Evolutionary conservation across 768 basidiomycete species (phyloP), one percentile per base, ranked within the genome.

Genomic region (Pluteus cervinus): DNA sequence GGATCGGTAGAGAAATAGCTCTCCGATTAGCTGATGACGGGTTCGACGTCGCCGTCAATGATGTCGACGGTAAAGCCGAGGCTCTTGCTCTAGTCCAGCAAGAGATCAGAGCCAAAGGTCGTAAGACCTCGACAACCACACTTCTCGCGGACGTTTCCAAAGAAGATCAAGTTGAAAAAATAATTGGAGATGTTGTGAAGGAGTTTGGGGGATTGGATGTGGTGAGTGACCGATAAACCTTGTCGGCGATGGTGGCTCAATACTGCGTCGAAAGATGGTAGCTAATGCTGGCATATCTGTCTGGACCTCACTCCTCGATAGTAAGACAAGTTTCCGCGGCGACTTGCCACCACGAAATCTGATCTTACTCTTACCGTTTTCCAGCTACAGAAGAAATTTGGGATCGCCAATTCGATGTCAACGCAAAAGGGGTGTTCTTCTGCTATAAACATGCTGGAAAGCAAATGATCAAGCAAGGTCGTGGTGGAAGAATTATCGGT

Each of bases 391-490:
- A 57, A 1, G 55, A 65, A 7, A 54, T 62, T 0, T 69, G 59
- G 63, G 64, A 78, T 48, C 55, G 48, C 49, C 24, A 57, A 5
- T 57, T 71, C 42, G 58, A 64, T 4, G 58, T 81, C 47, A 82
- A 83, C 47, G 61, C 69, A 42, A 67, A 72, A 37, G 79, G 78
- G 24, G 57, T 66, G 2, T 79, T 75, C 58, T 64, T 75, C 43
- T 81, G 76, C 51, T 81, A 81, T 29, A 76, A 80, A 37, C 65
- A 79, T 41, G 81, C 79, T 2, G 79, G 74, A 12, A 60, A 58
- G 36, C 71, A 75, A 46, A 83, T 83, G 81, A 53, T 56, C 17
- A 63, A 79, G 7, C 73, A 75, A 56, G 66, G 69, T 0, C 58
- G 55, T 4, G 69, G 75, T 11, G 75, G 79, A 1, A 62, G 71